Evolutionary conservation across 2,329 filamentous ascomycete genomes (phyloP).

Genomic region (Akanthomyces lecanii): DNA sequence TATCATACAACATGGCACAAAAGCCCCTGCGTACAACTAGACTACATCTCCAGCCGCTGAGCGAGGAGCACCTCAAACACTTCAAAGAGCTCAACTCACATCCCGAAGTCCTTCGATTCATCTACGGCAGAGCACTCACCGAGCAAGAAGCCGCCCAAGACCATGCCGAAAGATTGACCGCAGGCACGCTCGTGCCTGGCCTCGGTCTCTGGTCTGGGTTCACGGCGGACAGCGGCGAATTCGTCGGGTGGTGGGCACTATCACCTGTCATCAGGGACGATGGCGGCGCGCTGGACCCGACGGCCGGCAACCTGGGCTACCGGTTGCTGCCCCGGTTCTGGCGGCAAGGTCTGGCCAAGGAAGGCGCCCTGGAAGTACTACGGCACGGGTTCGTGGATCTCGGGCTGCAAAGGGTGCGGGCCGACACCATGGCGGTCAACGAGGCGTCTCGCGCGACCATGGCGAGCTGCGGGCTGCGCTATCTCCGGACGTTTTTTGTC

Average conservation of each 20-base stretch:
- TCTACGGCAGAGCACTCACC: background rate
- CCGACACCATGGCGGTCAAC: conserved; percentile 26
- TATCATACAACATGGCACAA: too few relatives aligned
- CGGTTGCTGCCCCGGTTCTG: conserved; percentile 28
- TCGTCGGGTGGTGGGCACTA: conserved; percentile 30
- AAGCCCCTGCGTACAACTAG: background rate
- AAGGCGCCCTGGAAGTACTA: conserved; percentile 27
- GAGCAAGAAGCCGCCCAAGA: background rate
- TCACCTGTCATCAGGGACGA: conserved; percentile 19
- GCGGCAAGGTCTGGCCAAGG: conserved; percentile 29
- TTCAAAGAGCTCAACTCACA: background rate
- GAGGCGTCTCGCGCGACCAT: conserved; percentile 24
- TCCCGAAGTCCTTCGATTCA: background rate
- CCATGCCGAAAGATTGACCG: background rate
- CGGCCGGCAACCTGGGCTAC: conserved; percentile 25
- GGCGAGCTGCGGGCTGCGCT: conserved; percentile 3
- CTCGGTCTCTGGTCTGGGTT: conserved; percentile 6
- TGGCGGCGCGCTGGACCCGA: conserved; percentile 10
- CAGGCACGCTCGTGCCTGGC: background rate
- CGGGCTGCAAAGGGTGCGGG: conserved; percentile 23
- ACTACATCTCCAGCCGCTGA: background rate
- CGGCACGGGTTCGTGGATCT: conserved; percentile 27
- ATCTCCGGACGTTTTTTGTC: conserved; percentile 24
- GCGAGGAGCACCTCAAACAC: background rate
- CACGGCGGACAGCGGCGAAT: conserved; percentile 21